phyloP scores from a whole-genome alignment of 164 flowering plant genomes.

The Tetrastigma voinierianum region DNA sequence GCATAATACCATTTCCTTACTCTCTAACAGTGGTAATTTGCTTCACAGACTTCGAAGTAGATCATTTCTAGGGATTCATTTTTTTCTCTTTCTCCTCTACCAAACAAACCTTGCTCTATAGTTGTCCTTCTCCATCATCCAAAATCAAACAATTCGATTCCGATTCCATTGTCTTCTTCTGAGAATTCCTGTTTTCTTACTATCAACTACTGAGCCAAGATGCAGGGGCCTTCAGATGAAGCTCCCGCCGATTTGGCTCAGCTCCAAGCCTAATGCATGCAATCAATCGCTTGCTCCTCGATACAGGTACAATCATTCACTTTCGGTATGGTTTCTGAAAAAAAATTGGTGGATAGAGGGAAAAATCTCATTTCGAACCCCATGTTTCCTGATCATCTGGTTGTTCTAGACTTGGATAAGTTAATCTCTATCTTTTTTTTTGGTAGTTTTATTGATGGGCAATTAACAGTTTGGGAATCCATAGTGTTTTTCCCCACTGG shows the following conservation, averaged over 20 bases:
- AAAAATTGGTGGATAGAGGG: background rate
- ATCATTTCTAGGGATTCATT: background rate
- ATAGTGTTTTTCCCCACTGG: too few relatives aligned
- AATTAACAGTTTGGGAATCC: too few relatives aligned
- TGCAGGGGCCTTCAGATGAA: slow-evolving; percentile 35
- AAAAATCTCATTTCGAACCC: too few relatives aligned
- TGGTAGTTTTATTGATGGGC: too few relatives aligned
- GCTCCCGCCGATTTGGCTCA: slow-evolving; percentile 49
- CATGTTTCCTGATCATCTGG: too few relatives aligned
- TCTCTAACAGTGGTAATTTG: background rate
- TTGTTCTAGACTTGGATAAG: too few relatives aligned
- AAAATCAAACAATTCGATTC: background rate
- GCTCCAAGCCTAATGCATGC: slow-evolving; percentile 78
- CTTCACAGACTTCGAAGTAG: background rate
- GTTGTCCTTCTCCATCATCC: background rate
- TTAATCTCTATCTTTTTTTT: too few relatives aligned
- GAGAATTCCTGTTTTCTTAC: background rate
- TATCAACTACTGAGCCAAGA: slow-evolving; percentile 20
- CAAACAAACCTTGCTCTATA: too few relatives aligned
- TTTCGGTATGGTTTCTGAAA: background rate
- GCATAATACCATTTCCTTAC: too few relatives aligned
- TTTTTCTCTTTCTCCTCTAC: background rate
- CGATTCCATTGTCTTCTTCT: background rate
- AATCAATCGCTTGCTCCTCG: slow-evolving; percentile 72
- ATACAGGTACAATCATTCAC: slow-evolving; percentile 56